Conservation (phyloP, 495 filamentous ascomycete species). For the Chaetomidium leptoderma region DNA sequence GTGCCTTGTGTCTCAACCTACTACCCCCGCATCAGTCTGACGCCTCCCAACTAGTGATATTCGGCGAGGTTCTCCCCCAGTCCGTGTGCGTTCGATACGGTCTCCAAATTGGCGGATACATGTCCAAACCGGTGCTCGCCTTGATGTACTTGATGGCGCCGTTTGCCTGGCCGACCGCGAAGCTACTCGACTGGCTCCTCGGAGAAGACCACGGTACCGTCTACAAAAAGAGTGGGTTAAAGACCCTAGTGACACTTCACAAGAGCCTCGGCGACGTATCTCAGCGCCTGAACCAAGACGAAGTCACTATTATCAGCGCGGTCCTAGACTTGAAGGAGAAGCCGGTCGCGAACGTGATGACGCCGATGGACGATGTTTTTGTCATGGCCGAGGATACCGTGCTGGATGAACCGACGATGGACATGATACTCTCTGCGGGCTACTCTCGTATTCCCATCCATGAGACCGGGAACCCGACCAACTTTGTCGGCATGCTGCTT, state of each 20-base stretch:
- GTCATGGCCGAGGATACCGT: slow-evolving; percentile 89
- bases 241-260: slow-evolving; percentile 80
- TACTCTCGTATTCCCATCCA: slow-evolving; percentile 96
- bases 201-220: slow-evolving; percentile 91
- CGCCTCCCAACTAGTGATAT: slow-evolving; percentile 66
- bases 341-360: slow-evolving; percentile 92
- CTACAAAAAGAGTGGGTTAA: slow-evolving; percentile 90
- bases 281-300: slow-evolving; percentile 90
- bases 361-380: slow-evolving; percentile 95
- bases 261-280: slow-evolving; percentile 80
- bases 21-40: background rate
- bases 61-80: slow-evolving; percentile 93
- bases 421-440: slow-evolving; percentile 82
- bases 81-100: slow-evolving; percentile 96
- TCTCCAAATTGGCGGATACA: slow-evolving; percentile 90
- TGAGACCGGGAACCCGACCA: slow-evolving; percentile 71
- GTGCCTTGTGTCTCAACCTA: slow-evolving; percentile 15
- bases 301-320: slow-evolving; percentile 97
- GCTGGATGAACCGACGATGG: slow-evolving; percentile 87
- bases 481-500: slow-evolving; percentile 95
- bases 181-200: slow-evolving; percentile 80
- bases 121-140: slow-evolving; percentile 79
- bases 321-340: slow-evolving; percentile 97
- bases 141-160: slow-evolving; percentile 91
- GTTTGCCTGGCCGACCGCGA: slow-evolving; percentile 83